Percentiles rank a stretch among this genome's conserved stretches.
Evolutionary conservation across 2,329 filamentous ascomycete genomes (phyloP).

Genomic region (Fusarium gaditjirri): DNA sequence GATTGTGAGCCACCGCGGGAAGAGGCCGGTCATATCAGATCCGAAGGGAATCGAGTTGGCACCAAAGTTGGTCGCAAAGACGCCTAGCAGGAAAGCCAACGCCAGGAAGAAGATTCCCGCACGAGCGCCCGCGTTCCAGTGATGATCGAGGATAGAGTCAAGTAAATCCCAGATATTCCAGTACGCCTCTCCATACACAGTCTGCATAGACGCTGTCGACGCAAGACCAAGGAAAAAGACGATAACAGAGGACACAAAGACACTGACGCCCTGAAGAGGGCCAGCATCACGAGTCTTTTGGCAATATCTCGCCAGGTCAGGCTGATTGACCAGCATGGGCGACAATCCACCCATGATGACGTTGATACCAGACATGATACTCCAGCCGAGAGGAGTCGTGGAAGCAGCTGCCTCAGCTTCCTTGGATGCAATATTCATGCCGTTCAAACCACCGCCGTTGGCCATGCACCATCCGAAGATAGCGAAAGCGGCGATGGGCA

Average conservation of each 20-base stretch:
- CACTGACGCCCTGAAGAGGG: not conserved
- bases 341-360: not conserved
- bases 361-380: not conserved
- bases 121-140: not conserved
- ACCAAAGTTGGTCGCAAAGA: not conserved
- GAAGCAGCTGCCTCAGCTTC: not conserved
- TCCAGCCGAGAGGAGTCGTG: not conserved
- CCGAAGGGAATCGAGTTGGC: not conserved
- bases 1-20: not conserved
- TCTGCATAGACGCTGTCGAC: not conserved
- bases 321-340: not conserved
- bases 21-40: not conserved
- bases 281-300: not conserved
- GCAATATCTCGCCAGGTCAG: not conserved
- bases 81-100: fast-evolving
- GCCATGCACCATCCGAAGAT: not conserved
- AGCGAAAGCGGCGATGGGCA: not conserved
- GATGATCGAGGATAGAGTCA: not conserved
- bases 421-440: not conserved
- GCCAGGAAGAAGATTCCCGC: not conserved
- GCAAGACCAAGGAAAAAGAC: not conserved
- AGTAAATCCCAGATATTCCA: not conserved
- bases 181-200: not conserved
- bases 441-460: not conserved
- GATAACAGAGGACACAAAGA: not conserved